Evolutionary conservation across 2,329 filamentous ascomycete species (phyloP).

Genomic region (Massarina eburnea): DNA sequence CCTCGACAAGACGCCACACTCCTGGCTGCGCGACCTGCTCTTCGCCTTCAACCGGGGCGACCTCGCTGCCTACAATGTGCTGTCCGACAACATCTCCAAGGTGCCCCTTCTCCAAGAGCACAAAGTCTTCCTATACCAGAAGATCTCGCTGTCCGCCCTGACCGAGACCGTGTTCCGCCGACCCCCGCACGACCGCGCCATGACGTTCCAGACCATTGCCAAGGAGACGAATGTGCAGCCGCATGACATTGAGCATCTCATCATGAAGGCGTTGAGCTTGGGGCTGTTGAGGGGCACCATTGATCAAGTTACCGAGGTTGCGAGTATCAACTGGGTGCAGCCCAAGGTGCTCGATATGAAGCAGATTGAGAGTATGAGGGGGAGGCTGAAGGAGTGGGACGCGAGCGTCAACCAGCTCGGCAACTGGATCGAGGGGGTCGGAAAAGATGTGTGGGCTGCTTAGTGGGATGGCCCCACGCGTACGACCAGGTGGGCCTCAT

Average conservation of each 20-base stretch:
- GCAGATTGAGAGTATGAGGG: conserved; percentile 91
- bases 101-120: conserved; percentile 79
- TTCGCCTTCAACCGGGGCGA: conserved; percentile 98
- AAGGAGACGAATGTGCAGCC: conserved; percentile 88
- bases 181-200: conserved; percentile 90
- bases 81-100: conserved; percentile 78
- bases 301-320: conserved; percentile 92
- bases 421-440: conserved; percentile 93
- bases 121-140: conserved; percentile 85
- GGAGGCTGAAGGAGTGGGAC: conserved; percentile 90
- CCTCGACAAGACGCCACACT: conserved; percentile 71
- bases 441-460: conserved; percentile 94
- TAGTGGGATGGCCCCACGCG: conserved; percentile 8
- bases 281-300: conserved; percentile 89
- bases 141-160: conserved; percentile 94
- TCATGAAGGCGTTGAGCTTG: conserved; percentile 98
- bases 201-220: conserved; percentile 87
- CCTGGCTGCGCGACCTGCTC: conserved; percentile 92
- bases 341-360: conserved; percentile 95
- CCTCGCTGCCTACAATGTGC: conserved; percentile 79
- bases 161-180: conserved; percentile 96
- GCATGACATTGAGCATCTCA: conserved; percentile 93
- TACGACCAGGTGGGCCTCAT: too few species aligned
- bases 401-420: conserved; percentile 92
- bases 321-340: conserved; percentile 97